These are phyloP conservation scores for Naegleria fowleri DNA, from an alignment of 208 protist genomes.

Conservation along the genomic window DNA sequence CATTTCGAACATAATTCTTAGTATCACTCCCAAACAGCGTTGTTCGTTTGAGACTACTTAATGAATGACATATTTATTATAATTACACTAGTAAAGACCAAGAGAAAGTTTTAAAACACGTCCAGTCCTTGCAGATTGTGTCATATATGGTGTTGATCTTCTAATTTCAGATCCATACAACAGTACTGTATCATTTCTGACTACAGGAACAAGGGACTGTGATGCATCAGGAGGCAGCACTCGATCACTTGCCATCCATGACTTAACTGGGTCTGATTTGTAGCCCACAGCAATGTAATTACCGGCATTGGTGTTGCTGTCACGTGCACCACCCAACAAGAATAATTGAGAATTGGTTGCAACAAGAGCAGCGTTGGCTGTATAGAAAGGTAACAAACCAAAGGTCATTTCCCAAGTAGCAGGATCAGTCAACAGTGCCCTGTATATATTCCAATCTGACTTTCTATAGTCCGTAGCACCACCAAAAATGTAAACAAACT, in stretches of 20 bases:
- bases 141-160: neutral
- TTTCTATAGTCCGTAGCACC: neutral
- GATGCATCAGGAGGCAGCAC: neutral
- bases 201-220: neutral
- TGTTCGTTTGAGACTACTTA: no score
- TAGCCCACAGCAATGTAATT: neutral
- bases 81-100: neutral
- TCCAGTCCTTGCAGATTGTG: neutral
- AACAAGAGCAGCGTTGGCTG: neutral
- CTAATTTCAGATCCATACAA: neutral
- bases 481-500: neutral
- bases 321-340: neutral
- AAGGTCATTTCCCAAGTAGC: neutral
- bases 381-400: neutral
- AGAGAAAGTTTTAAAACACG: neutral
- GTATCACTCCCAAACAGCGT: no score
- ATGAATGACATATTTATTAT: no score
- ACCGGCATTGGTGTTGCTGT: neutral
- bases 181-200: neutral
- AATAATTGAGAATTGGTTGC: neutral
- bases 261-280: neutral
- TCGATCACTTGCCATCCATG: neutral
- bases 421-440: neutral
- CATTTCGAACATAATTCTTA: no score
- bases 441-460: neutral